Evolutionary conservation across 345 rosid species (phyloP).

Genomic region (Eucalyptus leucophloia): DNA sequence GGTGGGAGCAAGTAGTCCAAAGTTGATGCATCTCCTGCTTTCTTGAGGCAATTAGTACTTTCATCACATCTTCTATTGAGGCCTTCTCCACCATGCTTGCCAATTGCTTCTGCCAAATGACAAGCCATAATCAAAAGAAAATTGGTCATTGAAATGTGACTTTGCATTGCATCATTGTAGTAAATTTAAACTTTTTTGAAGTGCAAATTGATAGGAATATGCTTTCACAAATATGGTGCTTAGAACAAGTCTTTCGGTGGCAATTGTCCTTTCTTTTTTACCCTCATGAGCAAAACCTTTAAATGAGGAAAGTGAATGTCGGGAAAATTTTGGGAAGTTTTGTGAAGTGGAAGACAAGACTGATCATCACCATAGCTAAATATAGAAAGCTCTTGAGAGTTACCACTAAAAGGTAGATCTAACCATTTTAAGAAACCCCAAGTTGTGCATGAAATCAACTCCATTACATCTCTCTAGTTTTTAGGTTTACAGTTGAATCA

Average conservation of each 20-base stretch:
- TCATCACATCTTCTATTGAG: constrained; percentile 96
- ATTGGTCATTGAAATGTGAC: not conserved
- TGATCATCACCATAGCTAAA: not conserved
- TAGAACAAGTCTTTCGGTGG: not conserved
- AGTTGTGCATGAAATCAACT: not conserved
- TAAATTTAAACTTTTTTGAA: not conserved
- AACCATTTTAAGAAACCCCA: not conserved
- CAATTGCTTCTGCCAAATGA: constrained; percentile 68
- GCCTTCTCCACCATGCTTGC: constrained; percentile 95
- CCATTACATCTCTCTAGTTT: not conserved
- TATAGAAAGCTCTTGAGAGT: constrained; percentile 6
- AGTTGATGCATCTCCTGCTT: constrained; percentile 97
- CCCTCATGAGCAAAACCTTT: constrained; percentile 10
- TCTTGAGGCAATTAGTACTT: constrained; percentile 89
- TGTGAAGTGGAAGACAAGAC: not conserved
- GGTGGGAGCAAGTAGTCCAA: constrained; percentile 97
- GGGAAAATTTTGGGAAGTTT: constrained; percentile 5
- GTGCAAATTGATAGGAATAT: not conserved
- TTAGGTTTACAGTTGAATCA: not conserved
- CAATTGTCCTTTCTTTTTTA: not conserved
- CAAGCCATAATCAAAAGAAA: not conserved
- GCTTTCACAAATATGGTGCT: not conserved
- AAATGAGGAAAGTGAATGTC: constrained; percentile 40
- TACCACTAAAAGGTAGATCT: not conserved
- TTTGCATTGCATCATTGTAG: not conserved